Conservation (phyloP, 2,329 filamentous ascomycete genomes). For the Cadophora sp. region DNA sequence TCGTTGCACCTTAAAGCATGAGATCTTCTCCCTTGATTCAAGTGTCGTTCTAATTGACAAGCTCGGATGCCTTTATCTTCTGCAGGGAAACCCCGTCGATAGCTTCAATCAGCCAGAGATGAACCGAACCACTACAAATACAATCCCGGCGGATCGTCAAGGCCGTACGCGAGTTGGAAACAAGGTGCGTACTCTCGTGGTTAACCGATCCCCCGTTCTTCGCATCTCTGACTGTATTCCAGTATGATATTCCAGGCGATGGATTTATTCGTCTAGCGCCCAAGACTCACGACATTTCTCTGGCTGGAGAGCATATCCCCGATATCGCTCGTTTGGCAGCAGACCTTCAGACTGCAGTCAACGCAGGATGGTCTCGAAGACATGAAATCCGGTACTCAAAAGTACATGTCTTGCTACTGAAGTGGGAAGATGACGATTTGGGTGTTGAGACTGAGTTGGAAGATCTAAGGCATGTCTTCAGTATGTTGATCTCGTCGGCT, state of each 20-base stretch:
- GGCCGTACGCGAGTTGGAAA: neutral
- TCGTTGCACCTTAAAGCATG: neutral
- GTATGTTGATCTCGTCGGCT: neutral
- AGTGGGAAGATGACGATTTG: conserved; percentile 28
- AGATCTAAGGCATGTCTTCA: conserved; percentile 17
- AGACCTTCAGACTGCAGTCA: conserved; percentile 19
- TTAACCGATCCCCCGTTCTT: too few species aligned
- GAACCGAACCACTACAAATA: neutral
- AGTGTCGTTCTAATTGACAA: too few species aligned
- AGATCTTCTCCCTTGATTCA: too few species aligned
- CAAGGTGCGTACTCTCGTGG: neutral
- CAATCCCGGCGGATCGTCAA: neutral
- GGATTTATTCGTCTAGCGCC: conserved; percentile 19
- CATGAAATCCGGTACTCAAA: conserved; percentile 16
- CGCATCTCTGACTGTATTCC: too few species aligned
- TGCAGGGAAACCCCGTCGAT: too few species aligned
- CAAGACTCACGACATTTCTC: conserved; percentile 16
- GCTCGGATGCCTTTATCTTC: too few species aligned
- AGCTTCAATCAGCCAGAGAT: neutral
- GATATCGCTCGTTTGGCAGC: conserved; percentile 14
- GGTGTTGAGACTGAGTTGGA: conserved; percentile 21
- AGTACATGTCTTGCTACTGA: conserved; percentile 22
- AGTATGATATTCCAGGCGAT: neutral
- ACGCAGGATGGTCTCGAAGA: conserved; percentile 22
- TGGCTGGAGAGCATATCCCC: conserved; percentile 10